Evolutionary conservation across 306 rosid species (phyloP).

Genomic region (Quercus variabilis): DNA sequence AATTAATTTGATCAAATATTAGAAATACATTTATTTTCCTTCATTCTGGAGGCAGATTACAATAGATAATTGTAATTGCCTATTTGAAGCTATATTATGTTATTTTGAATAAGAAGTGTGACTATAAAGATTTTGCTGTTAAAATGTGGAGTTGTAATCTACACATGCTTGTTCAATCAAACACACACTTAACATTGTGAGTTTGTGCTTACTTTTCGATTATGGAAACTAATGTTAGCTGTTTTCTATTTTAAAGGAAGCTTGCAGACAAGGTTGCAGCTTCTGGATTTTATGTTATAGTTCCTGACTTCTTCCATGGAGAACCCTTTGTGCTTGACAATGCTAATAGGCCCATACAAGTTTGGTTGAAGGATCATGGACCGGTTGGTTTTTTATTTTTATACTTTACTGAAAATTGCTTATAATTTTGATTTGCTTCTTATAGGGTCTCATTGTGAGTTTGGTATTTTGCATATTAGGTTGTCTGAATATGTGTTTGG

Average conservation of each 20-base stretch:
- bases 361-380: slow-evolving; percentile 58
- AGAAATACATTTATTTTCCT: too few relatives aligned
- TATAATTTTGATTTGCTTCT: background rate
- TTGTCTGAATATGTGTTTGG: background rate
- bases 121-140: too few relatives aligned
- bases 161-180: too few relatives aligned
- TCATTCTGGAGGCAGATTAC: too few relatives aligned
- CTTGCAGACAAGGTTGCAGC: slow-evolving; percentile 79
- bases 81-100: too few relatives aligned
- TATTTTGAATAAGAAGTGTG: too few relatives aligned
- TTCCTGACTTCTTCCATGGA: slow-evolving; percentile 65
- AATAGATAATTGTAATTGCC: too few relatives aligned
- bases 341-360: slow-evolving; percentile 29
- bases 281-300: slow-evolving; percentile 68
- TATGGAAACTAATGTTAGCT: slow-evolving; percentile 7
- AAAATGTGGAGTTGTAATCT: too few relatives aligned
- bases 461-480: background rate
- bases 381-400: slow-evolving; percentile 43
- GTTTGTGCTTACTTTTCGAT: background rate
- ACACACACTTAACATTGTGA: background rate
- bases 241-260: slow-evolving; percentile 46
- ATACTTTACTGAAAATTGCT: background rate
- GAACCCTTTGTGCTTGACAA: slow-evolving; percentile 47
- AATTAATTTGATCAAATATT: too few relatives aligned
- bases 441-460: too few relatives aligned